Evolutionary conservation across 2,329 filamentous ascomycete genomes (phyloP).

Genomic region (Neofusicoccum laricinum): DNA sequence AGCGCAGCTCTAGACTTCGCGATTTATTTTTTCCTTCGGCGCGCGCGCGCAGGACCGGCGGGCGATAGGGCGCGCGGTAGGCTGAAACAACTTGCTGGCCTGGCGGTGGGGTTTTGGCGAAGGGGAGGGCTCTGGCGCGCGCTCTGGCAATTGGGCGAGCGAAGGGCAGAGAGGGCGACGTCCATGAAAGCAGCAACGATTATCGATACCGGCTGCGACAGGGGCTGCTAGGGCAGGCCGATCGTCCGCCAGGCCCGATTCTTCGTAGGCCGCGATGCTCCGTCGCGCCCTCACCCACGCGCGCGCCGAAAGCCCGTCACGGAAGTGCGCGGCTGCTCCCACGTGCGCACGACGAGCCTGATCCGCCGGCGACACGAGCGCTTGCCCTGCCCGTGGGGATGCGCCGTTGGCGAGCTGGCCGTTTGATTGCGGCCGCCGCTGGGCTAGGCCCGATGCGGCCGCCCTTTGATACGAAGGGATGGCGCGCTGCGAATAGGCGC

Average conservation of each 20-base stretch:
- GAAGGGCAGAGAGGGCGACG: neutral
- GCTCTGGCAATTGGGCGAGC: constrained; percentile 13
- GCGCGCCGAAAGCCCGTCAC: neutral
- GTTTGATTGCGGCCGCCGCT: neutral
- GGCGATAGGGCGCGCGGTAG: constrained; percentile 2
- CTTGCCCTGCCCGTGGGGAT: neutral
- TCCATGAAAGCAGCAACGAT: neutral
- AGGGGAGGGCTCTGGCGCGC: constrained; percentile 2
- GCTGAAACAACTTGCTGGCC: constrained; percentile 7
- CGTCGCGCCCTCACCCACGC: neutral
- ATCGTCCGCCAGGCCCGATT: neutral
- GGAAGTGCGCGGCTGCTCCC: neutral
- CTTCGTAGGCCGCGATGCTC: neutral
- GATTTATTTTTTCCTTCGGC: neutral
- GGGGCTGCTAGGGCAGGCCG: neutral
- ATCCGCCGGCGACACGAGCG: constrained; percentile 8
- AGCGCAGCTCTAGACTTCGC: neutral
- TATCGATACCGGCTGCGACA: constrained; percentile 5
- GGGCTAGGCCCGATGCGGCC: neutral
- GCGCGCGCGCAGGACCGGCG: neutral
- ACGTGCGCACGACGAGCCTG: constrained; percentile 4
- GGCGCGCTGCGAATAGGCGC: neutral
- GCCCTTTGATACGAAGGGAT: constrained; percentile 6
- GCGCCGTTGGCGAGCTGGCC: neutral
- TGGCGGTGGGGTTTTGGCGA: constrained; percentile 12